Percentiles rank a stretch among this genome's conserved stretches.
Conservation (phyloP, 208 protist genomes). For the Leishmania amazonensis region DNA sequence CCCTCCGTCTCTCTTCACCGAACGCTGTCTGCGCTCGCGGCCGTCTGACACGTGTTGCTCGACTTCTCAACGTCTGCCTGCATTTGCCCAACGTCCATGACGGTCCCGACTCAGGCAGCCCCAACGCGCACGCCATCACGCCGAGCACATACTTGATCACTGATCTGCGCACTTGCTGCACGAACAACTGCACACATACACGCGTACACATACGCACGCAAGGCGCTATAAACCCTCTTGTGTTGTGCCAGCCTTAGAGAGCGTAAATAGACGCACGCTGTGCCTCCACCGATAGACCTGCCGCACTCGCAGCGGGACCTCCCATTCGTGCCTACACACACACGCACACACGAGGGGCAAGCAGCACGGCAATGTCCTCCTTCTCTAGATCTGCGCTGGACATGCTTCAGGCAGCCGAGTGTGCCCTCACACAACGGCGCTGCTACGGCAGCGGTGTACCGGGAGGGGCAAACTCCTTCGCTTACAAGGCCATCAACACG, state of each 20-base stretch:
- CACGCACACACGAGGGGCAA: background rate
- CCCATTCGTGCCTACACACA: constrained; percentile 1
- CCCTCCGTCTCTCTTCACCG: background rate
- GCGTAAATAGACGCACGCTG: background rate
- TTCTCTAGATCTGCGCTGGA: constrained; percentile 65
- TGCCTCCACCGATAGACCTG: background rate
- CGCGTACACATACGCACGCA: background rate
- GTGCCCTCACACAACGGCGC: constrained; percentile 46
- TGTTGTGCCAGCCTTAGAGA: background rate
- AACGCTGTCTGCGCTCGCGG: background rate
- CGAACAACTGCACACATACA: background rate
- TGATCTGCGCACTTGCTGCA: background rate
- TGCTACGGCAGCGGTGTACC: background rate
- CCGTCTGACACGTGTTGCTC: background rate
- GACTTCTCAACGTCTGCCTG: background rate
- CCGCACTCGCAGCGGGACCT: background rate
- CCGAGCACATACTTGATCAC: background rate
- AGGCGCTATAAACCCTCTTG: too few relatives aligned
- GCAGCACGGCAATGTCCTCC: constrained; percentile 43
- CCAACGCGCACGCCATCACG: background rate
- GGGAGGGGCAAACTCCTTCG: background rate
- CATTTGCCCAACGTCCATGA: constrained; percentile 1
- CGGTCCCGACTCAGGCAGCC: background rate
- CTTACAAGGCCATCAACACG: background rate
- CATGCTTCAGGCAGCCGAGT: constrained; percentile 67